phyloP scores from a whole-genome alignment of 1,139 yeast species.

The Kodamaea sp. region DNA sequence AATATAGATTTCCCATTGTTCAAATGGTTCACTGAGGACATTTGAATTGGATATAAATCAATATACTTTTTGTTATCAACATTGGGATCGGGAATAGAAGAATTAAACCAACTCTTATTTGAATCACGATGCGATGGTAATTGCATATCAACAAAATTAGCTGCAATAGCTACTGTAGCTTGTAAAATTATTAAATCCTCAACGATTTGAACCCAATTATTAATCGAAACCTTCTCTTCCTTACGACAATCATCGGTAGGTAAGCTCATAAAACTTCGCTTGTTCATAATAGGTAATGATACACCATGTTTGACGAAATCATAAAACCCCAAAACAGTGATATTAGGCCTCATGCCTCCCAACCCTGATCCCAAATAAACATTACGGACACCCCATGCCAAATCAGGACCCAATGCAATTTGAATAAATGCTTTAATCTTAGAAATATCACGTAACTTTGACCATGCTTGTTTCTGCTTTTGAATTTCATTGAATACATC shows the following conservation, averaged over 20 bases:
- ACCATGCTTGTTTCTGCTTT: conserved; percentile 78
- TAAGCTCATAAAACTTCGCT: conserved; percentile 27
- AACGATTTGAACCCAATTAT: conserved; percentile 87
- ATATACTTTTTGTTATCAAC: conserved; percentile 49
- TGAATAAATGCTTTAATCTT: conserved; percentile 91
- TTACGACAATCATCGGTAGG: conserved; percentile 82
- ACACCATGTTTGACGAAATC: conserved; percentile 52
- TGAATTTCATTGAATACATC: conserved; percentile 57
- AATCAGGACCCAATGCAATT: conserved; percentile 78
- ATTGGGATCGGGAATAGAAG: conserved; percentile 5
- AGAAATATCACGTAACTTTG: conserved; percentile 69
- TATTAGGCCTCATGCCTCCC: conserved; percentile 97
- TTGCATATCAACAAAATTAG: conserved; percentile 65
- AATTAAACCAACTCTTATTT: conserved; percentile 8
- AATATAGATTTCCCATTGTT: conserved; percentile 65
- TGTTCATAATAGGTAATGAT: conserved; percentile 20
- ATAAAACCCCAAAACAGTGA: conserved; percentile 84
- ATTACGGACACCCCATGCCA: conserved; percentile 96
- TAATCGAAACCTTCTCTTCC: conserved; percentile 65
- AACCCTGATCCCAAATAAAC: conserved; percentile 88
- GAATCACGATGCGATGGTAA: conserved; percentile 43
- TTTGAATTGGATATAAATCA: conserved; percentile 92
- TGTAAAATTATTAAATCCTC: conserved; percentile 93
- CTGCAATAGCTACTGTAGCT: conserved; percentile 90
- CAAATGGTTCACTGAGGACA: conserved; percentile 76